Percentiles rank a stretch among this genome's conserved stretches.
phyloP scores from a whole-genome alignment of 306 rosid genomes.

The Herpetospermum pedunculosum region DNA sequence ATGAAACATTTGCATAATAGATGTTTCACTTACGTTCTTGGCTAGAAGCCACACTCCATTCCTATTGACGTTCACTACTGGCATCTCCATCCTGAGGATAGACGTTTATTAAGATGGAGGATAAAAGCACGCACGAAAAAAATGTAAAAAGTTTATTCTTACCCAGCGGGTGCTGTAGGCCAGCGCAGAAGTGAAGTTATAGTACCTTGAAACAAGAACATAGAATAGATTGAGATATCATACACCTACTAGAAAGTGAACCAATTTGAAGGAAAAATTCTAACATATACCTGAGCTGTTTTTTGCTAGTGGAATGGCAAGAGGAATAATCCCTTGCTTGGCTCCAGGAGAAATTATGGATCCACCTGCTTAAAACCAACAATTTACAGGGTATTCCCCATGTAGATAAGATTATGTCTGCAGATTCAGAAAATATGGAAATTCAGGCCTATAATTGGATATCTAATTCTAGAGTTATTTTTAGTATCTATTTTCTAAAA shows the following conservation, averaged over 20 bases:
- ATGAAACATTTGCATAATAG: neutral
- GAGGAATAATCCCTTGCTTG: constrained; percentile 68
- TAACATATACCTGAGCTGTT: constrained; percentile 46
- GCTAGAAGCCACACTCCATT: constrained; percentile 94
- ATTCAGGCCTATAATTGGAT: neutral
- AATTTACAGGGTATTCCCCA: constrained; percentile 4
- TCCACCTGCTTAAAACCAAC: constrained; percentile 44
- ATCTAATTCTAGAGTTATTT: neutral
- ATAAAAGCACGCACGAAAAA: neutral
- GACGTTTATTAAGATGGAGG: constrained; percentile 17
- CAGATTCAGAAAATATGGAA: neutral
- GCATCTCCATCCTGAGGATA: constrained; percentile 76
- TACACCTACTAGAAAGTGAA: neutral
- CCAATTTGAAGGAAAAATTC: neutral
- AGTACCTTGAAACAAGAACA: constrained; percentile 35
- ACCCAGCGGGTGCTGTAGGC: constrained; percentile 98
- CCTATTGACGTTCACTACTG: constrained; percentile 75
- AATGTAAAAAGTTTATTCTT: constrained; percentile 7
- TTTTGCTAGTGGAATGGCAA: constrained; percentile 65
- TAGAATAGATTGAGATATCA: constrained; percentile 8
- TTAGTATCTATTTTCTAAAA: neutral
- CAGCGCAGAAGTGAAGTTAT: constrained; percentile 77
- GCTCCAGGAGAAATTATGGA: constrained; percentile 75
- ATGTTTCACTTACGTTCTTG: constrained; percentile 54
- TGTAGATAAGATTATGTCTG: neutral